Conservation (phyloP, 371 early-diverging fungal genomes). For the Batkoa obscura region DNA sequence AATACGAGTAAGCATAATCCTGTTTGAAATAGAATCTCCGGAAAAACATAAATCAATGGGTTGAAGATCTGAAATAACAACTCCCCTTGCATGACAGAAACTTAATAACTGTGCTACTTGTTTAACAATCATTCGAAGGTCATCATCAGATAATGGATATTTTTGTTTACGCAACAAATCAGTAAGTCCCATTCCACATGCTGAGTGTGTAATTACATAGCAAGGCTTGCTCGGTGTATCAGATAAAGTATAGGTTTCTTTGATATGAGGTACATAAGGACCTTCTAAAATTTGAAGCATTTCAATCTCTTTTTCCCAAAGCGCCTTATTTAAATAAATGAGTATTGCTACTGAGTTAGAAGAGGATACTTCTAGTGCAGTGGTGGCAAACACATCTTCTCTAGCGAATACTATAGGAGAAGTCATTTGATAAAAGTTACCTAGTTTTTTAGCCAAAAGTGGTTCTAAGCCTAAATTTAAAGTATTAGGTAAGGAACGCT, state of each 20-base stretch:
- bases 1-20: neutral
- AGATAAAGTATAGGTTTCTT: neutral
- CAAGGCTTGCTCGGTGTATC: neutral
- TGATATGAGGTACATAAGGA: neutral
- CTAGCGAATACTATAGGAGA: neutral
- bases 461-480: neutral
- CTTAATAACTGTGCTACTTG: neutral
- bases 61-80: neutral
- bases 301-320: neutral
- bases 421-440: neutral
- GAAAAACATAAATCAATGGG: constrained; percentile 1
- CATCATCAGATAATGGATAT: constrained; percentile 3
- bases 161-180: neutral
- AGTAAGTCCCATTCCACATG: neutral
- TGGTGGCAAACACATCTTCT: neutral
- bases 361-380: neutral
- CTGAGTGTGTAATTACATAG: neutral
- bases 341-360: constrained; percentile 1
- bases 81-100: neutral
- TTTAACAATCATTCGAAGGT: neutral
- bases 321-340: neutral
- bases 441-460: neutral
- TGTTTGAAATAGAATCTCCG: neutral
- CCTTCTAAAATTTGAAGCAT: constrained; percentile 5
- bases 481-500: neutral